Conservation (phyloP, 2,329 filamentous ascomycete genomes). For the Fusarium burgessii region DNA sequence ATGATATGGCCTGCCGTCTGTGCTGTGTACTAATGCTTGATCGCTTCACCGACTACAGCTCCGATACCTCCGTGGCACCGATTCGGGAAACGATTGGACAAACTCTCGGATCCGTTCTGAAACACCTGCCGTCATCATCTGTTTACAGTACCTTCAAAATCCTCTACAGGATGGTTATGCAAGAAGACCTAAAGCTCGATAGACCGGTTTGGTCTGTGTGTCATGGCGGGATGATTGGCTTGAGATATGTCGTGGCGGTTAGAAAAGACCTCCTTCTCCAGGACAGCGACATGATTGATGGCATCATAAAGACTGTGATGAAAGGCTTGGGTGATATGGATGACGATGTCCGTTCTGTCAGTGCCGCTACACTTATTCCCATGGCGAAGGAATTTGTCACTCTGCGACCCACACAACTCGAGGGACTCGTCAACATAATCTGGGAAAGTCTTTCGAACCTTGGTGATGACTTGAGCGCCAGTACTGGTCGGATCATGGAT, state of each 20-base stretch:
- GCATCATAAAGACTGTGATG: conserved; percentile 92
- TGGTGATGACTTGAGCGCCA: conserved; percentile 96
- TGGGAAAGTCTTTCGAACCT: conserved; percentile 97
- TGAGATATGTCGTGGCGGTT: conserved; percentile 95
- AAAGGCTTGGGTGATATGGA: conserved; percentile 91
- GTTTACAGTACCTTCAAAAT: conserved; percentile 88
- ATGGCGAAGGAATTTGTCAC: conserved; percentile 96
- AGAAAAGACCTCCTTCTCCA: conserved; percentile 90
- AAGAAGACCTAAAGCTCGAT: conserved; percentile 80
- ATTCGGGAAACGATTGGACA: conserved; percentile 97
- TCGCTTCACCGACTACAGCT: conserved; percentile 97
- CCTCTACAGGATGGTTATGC: conserved; percentile 91
- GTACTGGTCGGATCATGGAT: conserved; percentile 98
- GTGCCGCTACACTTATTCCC: conserved; percentile 95
- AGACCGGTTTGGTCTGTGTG: conserved; percentile 91
- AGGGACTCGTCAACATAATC: conserved; percentile 89
- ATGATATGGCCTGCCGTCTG: conserved; percentile 93
- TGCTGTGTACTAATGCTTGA: conserved; percentile 98
- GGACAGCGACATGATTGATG: conserved; percentile 88
- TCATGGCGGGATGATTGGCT: conserved; percentile 96
- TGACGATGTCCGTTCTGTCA: conserved; percentile 96
- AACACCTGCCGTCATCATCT: conserved; percentile 81
- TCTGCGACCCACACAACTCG: conserved; percentile 81
- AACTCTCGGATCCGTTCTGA: conserved; percentile 88
- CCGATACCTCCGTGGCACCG: conserved; percentile 95